phyloP scores from a whole-genome alignment of 495 filamentous ascomycete species.

The Aspergillus bertholletiae region DNA sequence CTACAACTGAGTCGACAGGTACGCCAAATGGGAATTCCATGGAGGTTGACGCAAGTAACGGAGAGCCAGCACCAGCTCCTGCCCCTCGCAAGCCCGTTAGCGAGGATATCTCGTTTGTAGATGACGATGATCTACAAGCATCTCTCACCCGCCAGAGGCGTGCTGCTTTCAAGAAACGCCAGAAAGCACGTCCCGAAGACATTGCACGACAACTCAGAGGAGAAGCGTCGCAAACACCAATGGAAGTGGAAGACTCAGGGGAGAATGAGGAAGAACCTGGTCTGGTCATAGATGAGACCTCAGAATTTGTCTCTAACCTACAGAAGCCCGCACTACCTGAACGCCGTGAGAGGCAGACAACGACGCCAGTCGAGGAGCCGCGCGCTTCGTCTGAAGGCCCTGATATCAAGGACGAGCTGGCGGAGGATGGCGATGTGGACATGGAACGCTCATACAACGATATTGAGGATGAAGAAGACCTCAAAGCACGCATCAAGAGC shows the following conservation, averaged over 20 bases:
- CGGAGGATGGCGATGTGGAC: slow-evolving; percentile 56
- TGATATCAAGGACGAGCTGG: slow-evolving; percentile 43
- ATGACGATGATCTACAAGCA: slow-evolving; percentile 91
- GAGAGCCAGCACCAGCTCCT: slow-evolving; percentile 23
- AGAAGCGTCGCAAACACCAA: slow-evolving; percentile 57
- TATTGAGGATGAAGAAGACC: slow-evolving; percentile 53
- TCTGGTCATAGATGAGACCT: slow-evolving; percentile 88
- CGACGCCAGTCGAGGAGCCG: slow-evolving; percentile 30
- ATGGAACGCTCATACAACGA: slow-evolving; percentile 60
- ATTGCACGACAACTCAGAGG: slow-evolving; percentile 78
- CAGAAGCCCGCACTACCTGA: slow-evolving; percentile 67
- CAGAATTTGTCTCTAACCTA: slow-evolving; percentile 87
- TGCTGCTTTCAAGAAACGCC: slow-evolving; percentile 84
- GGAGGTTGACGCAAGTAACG: slow-evolving; percentile 66
- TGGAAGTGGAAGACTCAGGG: slow-evolving; percentile 44
- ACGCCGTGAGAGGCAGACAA: slow-evolving; percentile 42
- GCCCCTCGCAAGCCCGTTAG: slow-evolving; percentile 58
- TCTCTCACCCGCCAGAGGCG: slow-evolving; percentile 76
- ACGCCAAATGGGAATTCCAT: slow-evolving; percentile 54
- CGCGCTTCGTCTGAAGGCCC: slow-evolving; percentile 51
- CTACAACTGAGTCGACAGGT: slow-evolving; percentile 39
- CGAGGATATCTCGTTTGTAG: slow-evolving; percentile 68
- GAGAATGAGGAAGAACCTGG: slow-evolving; percentile 61
- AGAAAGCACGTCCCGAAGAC: slow-evolving; percentile 77
- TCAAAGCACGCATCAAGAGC: slow-evolving; percentile 45